Conservation (phyloP, 2,329 filamentous ascomycete genomes). For the Ophiostoma tasmaniense region DNA sequence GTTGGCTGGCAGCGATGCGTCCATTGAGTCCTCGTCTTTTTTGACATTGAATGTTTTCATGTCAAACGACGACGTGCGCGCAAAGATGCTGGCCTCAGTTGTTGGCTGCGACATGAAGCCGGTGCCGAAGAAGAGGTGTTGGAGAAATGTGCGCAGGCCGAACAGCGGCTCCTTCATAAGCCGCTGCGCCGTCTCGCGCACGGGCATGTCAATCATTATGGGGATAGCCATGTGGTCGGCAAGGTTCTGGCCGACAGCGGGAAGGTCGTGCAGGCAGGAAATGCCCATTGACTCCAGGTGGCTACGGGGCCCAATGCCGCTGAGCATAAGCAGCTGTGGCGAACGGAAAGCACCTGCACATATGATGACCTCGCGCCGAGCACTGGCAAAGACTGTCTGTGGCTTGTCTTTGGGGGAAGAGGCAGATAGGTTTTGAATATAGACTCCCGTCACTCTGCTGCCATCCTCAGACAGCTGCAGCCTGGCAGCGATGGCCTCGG, state of each 20-base stretch:
- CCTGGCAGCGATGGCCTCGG: constrained; percentile 25
- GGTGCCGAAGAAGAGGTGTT: constrained; percentile 25
- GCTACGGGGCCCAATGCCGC: constrained; percentile 27
- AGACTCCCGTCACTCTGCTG: constrained; percentile 23
- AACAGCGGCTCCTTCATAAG: constrained; percentile 20
- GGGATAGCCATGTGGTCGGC: constrained; percentile 26
- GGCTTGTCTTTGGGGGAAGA: background rate
- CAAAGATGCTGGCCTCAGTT: constrained; percentile 23
- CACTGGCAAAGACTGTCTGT: constrained; percentile 22
- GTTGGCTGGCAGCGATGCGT: constrained; percentile 22
- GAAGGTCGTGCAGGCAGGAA: constrained; percentile 23
- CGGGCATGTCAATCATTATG: constrained; percentile 25
- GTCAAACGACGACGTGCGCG: constrained; percentile 25
- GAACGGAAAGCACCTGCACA: constrained; percentile 26
- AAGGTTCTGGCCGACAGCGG: constrained; percentile 24
- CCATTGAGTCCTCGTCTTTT: constrained; percentile 19
- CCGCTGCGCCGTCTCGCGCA: constrained; percentile 22
- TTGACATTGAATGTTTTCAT: constrained; percentile 23
- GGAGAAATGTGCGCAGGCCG: constrained; percentile 25
- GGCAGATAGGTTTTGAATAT: constrained; percentile 14
- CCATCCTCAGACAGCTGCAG: constrained; percentile 22
- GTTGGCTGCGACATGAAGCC: constrained; percentile 24
- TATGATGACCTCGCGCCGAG: constrained; percentile 27
- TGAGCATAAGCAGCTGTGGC: constrained; percentile 29
- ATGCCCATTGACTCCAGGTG: constrained; percentile 22